Percentiles rank a stretch among this genome's conserved stretches.
Evolutionary conservation across 202 grass and related monocot species (phyloP).

Genomic region (Setaria viridis): DNA sequence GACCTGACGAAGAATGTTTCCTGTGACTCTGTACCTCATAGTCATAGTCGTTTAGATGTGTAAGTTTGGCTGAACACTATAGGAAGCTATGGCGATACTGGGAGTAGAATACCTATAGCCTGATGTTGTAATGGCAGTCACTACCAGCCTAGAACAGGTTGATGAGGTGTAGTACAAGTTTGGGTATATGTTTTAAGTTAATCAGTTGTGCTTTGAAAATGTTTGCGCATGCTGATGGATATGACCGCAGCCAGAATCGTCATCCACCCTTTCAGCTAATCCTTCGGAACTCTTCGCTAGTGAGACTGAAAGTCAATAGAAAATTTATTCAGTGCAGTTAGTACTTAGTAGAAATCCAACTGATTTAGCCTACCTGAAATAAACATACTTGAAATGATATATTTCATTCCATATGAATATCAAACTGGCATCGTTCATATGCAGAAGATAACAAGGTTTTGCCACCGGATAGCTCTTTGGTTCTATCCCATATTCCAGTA

Average conservation of each 20-base stretch:
- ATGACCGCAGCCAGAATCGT: background rate
- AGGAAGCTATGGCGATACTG: constrained; percentile 28
- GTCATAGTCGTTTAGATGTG: constrained; percentile 23
- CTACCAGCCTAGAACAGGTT: constrained; percentile 25
- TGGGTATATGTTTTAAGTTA: constrained; percentile 42
- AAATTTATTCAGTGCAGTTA: background rate
- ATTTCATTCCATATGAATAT: constrained; percentile 41
- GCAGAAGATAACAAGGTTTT: constrained; percentile 35
- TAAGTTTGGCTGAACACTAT: background rate
- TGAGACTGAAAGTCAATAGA: background rate
- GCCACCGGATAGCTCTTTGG: constrained; percentile 7
- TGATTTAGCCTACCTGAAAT: background rate
- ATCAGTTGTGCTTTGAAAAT: constrained; percentile 25
- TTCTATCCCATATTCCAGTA: constrained; percentile 48
- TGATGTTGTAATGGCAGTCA: constrained; percentile 29
- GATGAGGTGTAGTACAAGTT: constrained; percentile 44
- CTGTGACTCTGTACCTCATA: constrained; percentile 2
- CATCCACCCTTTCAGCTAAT: background rate
- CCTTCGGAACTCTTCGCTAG: background rate
- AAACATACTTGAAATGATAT: constrained; percentile 21
- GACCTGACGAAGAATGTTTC: constrained; percentile 37
- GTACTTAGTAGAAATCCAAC: background rate
- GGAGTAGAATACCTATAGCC: constrained; percentile 36
- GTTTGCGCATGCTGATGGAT: background rate
- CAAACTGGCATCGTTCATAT: constrained; percentile 33